phyloP scores from a whole-genome alignment of 345 rosid species.

The Syzygium jambos region DNA sequence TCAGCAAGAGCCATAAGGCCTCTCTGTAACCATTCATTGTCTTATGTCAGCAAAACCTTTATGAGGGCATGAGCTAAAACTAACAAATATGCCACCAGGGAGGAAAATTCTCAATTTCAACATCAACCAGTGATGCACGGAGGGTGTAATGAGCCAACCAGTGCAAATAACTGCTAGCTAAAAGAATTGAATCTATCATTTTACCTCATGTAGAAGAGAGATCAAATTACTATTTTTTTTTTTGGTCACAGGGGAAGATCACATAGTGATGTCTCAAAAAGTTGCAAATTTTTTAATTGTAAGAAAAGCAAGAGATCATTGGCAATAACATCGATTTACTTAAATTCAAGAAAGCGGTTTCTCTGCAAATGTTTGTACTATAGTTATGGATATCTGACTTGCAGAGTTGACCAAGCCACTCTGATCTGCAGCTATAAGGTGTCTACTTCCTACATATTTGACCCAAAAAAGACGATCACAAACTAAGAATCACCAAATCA shows the following conservation, averaged over 20 bases:
- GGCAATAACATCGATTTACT: not conserved
- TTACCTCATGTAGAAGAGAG: not conserved
- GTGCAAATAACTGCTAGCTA: not conserved
- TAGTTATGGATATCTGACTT: not conserved
- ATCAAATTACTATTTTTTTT: not conserved
- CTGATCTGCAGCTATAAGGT: not conserved
- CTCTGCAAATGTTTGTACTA: not conserved
- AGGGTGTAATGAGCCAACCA: not conserved
- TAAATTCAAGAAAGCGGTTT: not conserved
- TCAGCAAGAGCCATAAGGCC: constrained; percentile 95
- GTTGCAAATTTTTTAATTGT: not conserved
- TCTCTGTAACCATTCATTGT: constrained; percentile 38
- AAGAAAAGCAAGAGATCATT: not conserved
- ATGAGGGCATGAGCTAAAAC: not conserved
- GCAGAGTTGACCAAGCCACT: not conserved
- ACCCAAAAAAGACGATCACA: not conserved
- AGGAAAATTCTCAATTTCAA: not conserved
- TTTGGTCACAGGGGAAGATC: not conserved
- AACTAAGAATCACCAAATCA: not conserved
- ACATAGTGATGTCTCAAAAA: not conserved
- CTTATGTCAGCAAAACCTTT: not conserved
- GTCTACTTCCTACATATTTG: not conserved
- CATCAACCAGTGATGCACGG: not conserved
- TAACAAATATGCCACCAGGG: not conserved
- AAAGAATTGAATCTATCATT: not conserved